Base-by-base conservation (phyloP, 305 asterid genomes). In the Fraxinus albicans region DNA sequence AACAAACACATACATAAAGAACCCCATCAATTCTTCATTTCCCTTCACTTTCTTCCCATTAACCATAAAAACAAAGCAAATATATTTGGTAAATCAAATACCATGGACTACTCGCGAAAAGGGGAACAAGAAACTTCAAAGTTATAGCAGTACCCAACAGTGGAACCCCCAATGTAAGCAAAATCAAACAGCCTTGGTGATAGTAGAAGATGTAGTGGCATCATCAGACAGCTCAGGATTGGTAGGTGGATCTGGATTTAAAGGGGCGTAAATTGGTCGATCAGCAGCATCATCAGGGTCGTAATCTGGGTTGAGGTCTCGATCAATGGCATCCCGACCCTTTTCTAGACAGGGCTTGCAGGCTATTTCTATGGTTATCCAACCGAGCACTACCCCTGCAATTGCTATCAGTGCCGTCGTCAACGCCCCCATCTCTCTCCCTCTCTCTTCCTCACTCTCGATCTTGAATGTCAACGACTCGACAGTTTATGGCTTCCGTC, bases 271-370 rank as follows among this genome's bases (percentile, higher is more conserved):
- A 47, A 89, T 80, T 55, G 81, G 35, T 40, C 69, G 83, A 23
- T 84, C 84, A 77, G 74, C 8, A 67, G 74, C 74, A 67, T 92
- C 98, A 80, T 95, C 99, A 65, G 97, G 98, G 75, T 94, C 99
- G 88, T 93, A 93, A 82, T 94, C 95, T 0, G 99, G 99, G 87
- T 95, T 90, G 83, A 95, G 98, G 79, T 86, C 93, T 12, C 93
- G 97, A 89, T 95, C 98, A 29, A 95, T 91, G 75, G 95, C 97
- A 85, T 95, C 93, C 63, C 98, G 97, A 9, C 97, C 99, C 76
- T 81, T 93, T 23, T 93, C 99, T 38, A 94, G 99, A 40, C 99
- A 94, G 67, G 99, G 97, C 58, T 95, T 95, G 87, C 99, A 95
- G 12, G 97, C 99, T 23, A 92, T 88, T 81, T 95, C 98, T 1